A percentile compares a stretch with the other conserved stretches of the same genome.
Evolutionary conservation across 1,139 yeast species (phyloP).

Genomic region (Suhomyces terraborum): DNA sequence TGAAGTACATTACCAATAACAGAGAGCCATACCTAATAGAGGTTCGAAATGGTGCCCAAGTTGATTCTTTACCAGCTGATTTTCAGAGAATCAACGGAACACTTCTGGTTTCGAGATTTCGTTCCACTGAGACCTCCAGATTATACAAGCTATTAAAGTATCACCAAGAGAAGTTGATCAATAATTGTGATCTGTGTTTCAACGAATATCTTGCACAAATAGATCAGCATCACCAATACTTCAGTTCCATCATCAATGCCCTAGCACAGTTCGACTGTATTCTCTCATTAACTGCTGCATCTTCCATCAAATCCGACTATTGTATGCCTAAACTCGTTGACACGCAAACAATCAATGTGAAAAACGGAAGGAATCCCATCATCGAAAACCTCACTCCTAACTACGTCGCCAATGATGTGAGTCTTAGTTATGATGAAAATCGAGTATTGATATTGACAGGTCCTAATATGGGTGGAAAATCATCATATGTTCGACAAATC

Average conservation of each 20-base stretch:
- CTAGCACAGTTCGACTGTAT: slow-evolving; percentile 74
- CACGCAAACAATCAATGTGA: slow-evolving; percentile 46
- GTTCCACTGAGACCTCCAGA: slow-evolving; percentile 58
- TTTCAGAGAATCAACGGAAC: slow-evolving; percentile 83
- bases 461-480: slow-evolving; percentile 79
- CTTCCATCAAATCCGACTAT: slow-evolving; percentile 50
- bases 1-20: slow-evolving; percentile 57
- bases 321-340: slow-evolving; percentile 58
- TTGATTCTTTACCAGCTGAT: slow-evolving; percentile 59
- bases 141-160: slow-evolving; percentile 60
- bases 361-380: slow-evolving; percentile 76
- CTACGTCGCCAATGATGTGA: slow-evolving; percentile 73
- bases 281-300: slow-evolving; percentile 66
- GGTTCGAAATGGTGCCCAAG: slow-evolving; percentile 58
- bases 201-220: slow-evolving; percentile 47
- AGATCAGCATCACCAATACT: slow-evolving; percentile 50
- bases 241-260: slow-evolving; percentile 52
- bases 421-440: slow-evolving; percentile 44
- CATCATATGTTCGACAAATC: slow-evolving; percentile 65
- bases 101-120: slow-evolving; percentile 66
- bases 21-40: slow-evolving; percentile 75
- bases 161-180: slow-evolving; percentile 59
- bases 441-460: slow-evolving; percentile 68
- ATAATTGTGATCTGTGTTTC: slow-evolving; percentile 60
- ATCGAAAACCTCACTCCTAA: slow-evolving; percentile 52